These are phyloP conservation scores for Decorospora gaudefroyi DNA, from an alignment of 2,329 filamentous ascomycete species.

Conservation along the genomic window DNA sequence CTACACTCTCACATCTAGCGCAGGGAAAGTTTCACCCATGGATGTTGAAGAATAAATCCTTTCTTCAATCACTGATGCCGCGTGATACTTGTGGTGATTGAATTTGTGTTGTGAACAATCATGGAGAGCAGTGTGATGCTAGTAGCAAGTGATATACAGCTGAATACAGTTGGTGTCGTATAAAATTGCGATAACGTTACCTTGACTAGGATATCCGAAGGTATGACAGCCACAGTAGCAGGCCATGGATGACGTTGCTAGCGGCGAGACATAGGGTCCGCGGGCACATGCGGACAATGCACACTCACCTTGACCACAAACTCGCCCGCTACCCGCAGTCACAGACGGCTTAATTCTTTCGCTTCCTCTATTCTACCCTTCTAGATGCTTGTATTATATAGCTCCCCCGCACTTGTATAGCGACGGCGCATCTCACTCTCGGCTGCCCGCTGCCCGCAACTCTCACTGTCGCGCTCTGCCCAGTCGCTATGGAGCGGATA, in stretches of 20 bases:
- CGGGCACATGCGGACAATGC: conserved; percentile 29
- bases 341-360: conserved; percentile 9
- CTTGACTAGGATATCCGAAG: not conserved
- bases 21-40: not conserved
- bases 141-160: too few species aligned
- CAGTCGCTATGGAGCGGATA: conserved; percentile 51
- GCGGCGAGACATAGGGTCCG: conserved; percentile 30
- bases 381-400: conserved; percentile 9
- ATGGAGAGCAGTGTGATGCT: too few species aligned
- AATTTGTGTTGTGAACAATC: too few species aligned
- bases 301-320: conserved; percentile 21
- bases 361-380: conserved; percentile 2
- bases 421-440: conserved; percentile 3
- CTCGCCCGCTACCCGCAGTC: conserved; percentile 10
- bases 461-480: not conserved
- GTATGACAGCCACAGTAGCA: not conserved
- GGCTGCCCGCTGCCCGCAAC: conserved; percentile 3
- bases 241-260: conserved; percentile 26
- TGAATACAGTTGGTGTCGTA: too few species aligned
- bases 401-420: conserved; percentile 6
- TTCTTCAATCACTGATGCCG: not conserved
- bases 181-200: too few species aligned
- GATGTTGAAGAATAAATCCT: conserved; percentile 1
- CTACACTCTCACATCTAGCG: not conserved
- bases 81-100: not conserved